A percentile compares a stretch with the other conserved stretches of the same genome.
phyloP scores from a whole-genome alignment of 306 rosid genomes.

The Dalbergia cultrata region DNA sequence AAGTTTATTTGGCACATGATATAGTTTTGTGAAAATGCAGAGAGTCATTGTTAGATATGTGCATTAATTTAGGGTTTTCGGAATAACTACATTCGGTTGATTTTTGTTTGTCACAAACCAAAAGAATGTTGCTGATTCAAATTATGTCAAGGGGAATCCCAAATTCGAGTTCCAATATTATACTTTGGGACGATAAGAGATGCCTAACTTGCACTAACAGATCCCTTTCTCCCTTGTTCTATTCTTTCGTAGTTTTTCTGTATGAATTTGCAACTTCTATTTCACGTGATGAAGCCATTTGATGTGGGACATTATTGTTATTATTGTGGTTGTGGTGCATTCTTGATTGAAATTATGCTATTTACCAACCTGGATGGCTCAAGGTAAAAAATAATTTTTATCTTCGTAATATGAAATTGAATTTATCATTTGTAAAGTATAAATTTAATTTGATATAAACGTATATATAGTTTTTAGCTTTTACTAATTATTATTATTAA shows the following conservation, averaged over 20 bases:
- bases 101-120: neutral
- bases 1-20: conserved; percentile 25
- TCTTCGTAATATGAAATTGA: no score
- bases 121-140: neutral
- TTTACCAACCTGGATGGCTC: neutral
- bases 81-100: neutral
- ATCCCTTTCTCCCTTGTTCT: neutral
- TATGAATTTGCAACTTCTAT: neutral
- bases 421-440: neutral
- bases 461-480: no score
- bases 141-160: neutral
- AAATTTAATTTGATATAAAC: no score
- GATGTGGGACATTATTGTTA: neutral
- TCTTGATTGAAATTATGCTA: neutral
- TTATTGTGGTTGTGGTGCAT: neutral
- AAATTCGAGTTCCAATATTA: neutral
- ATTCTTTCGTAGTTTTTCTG: neutral
- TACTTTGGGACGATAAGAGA: neutral
- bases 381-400: no score
- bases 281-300: neutral
- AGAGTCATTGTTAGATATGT: conserved; percentile 25
- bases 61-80: conserved; percentile 31
- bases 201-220: neutral
- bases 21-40: conserved; percentile 22
- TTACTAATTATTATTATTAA: neutral